Evolutionary conservation across 208 protist genomes (phyloP), one percentile per base, ranked within the genome.

Genomic region (Zelonia costaricensis): DNA sequence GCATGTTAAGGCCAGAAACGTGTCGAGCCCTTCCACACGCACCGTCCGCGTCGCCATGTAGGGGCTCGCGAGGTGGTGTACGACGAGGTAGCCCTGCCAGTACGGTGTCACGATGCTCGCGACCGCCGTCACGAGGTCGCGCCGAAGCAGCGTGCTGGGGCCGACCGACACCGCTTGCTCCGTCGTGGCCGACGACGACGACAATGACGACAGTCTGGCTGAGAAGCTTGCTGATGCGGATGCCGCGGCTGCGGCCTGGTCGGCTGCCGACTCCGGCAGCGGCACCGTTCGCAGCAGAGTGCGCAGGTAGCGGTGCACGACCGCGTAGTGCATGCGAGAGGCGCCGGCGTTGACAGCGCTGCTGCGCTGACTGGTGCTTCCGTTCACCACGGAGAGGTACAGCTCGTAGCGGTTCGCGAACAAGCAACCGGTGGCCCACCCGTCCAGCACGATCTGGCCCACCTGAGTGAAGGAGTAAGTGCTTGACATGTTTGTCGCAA

Each of bases 371-470:
- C n/a, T n/a, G n/a, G n/a, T n/a, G n/a, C n/a, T n/a, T n/a, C n/a
- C n/a, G 16, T 44, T 18, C 40, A 9, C 20, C 25, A 48, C 28
- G 23, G 56, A 1, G 15, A 74, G 40, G 53, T 66, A 75, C 23
- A 71, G 23, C 23, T 80, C 69, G 10, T 75, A 55, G 4, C 28
- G 31, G 42, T 72, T 78, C 6, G 51, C 56, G 54, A 73, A 77
- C 18, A 77, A 36, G 31, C 78, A 84, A 35, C 18, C 47, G 33
- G 73, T 71, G n/a, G 66, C 56, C 51, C 62, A 80, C 1, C 45
- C 38, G 23, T 63, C 22, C 8, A 57, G 2, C 18, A 35, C 5
- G n/a, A 62, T 30, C 10, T 20, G 16, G 20, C 22, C 39, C 6
- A 25, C 12, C 2, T 27, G 59, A 40, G 20, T 28, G 18, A 66